Conservation (phyloP, 1,139 yeast genomes). For the Suhomyces bribrorum region DNA sequence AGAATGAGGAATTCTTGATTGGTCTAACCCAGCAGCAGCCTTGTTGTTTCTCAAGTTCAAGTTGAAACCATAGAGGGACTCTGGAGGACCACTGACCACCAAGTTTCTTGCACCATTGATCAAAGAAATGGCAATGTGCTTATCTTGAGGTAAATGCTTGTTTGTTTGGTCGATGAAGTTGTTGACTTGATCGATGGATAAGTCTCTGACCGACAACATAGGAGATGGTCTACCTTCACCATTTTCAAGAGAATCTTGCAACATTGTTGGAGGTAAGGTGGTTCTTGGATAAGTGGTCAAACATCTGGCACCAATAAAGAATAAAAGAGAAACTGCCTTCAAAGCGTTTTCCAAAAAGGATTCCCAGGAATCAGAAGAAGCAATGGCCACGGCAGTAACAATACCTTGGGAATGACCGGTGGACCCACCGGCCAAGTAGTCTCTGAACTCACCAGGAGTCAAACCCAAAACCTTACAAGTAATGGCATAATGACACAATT, state of each 20-base stretch:
- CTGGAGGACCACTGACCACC: constrained; percentile 98
- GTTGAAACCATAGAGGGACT: constrained; percentile 95
- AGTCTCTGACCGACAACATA: constrained; percentile 91
- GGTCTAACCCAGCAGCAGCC: constrained; percentile 93
- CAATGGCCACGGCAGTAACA: constrained; percentile 88
- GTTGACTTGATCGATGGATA: constrained; percentile 78
- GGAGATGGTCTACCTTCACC: constrained; percentile 98
- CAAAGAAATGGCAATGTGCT: constrained; percentile 87
- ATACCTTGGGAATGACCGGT: constrained; percentile 99
- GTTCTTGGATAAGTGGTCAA: constrained; percentile 91
- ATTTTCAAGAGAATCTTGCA: constrained; percentile 88
- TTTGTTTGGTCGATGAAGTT: constrained; percentile 81
- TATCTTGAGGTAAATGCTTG: constrained; percentile 87
- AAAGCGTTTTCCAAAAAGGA: constrained; percentile 70
- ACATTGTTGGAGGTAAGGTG: constrained; percentile 88
- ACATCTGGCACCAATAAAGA: constrained; percentile 92
- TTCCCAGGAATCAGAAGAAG: constrained; percentile 85
- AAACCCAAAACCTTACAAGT: constrained; percentile 83
- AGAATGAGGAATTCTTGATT: constrained; percentile 88
- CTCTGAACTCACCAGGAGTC: constrained; percentile 86
- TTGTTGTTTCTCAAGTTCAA: constrained; percentile 88
- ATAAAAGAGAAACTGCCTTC: constrained; percentile 80
- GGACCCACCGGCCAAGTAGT: constrained; percentile 66
- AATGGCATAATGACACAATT: constrained; percentile 87
- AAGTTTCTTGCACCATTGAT: constrained; percentile 94